Base-by-base conservation (phyloP, 768 basidiomycete genomes). In the Mycena chlorophos region DNA sequence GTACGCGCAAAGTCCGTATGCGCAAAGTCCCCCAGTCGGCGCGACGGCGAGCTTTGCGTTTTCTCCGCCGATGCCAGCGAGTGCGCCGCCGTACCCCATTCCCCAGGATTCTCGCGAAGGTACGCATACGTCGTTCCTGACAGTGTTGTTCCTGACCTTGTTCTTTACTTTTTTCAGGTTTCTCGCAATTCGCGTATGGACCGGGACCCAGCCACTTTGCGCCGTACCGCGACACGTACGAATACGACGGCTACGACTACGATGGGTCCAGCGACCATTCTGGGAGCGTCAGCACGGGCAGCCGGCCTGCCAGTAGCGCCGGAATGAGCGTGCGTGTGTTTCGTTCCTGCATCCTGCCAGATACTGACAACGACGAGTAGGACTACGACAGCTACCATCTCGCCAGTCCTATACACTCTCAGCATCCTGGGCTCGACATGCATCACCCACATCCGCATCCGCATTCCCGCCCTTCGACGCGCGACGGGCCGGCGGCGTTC, bases 401-500 rank as follows among this genome's bases (percentile, higher is more conserved):
- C 13, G 6, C 34, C n/a, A 37, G 12, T n/a, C 34, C 12, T 10
- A n/a, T 10, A 10, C 34, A 42, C 13, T 19, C 40, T 8, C n/a
- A n/a, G n/a, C n/a, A n/a, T n/a, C n/a, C n/a, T n/a, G n/a, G n/a
- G n/a, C 40, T 42, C 42, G 20, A 37, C 34, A n/a, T n/a, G n/a
- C n/a, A n/a, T n/a, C n/a, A n/a, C n/a, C n/a, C n/a, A n/a, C 3
- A n/a, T 3, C 50, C 37, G 48, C 38, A 47, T 19, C 51, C 12
- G 4, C 19, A 38, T 51, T 47, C 2, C 23, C 56, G 4, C 13
- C 14, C 8, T 26, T n/a, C n/a, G n/a, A n/a, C n/a, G n/a, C n/a
- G n/a, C n/a, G 28, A 37, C 16, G 38, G 39, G 19, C 50, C 34
- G 20, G 49, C 54, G 52, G 45, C 56, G 60, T 80, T 87, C 63